Evolutionary conservation across 371 early-diverging fungal genomes (phyloP), one percentile per base, ranked within the genome.

Genomic region (Haplosporangium sp.): DNA sequence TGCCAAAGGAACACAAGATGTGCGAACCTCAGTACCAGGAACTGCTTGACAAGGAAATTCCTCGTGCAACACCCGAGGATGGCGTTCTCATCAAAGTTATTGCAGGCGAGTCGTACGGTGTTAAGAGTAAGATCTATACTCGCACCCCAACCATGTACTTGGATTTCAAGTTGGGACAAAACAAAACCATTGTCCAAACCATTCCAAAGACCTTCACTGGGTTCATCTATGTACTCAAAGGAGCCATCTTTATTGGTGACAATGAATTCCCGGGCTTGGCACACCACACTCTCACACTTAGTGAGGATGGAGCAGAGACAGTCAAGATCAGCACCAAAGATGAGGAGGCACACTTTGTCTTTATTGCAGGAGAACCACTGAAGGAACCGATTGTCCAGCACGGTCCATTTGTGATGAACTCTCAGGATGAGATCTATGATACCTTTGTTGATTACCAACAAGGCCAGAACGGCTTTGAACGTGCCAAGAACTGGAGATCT

Each of bases 111-210:
- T 86, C 88, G 4, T 87, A 88, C 53, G 94, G 92, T 48, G 87
- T 86, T 4, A 68, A 85, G 52, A 88, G 90, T 40, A 83, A 86
- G 8, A 92, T 94, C 38, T 78, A 84, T 61, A 93, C 94, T 2
- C 67, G 72, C 20, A 91, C 90, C 4, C 95, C 94, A 3, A 92
- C 92, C 37, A 87, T 89, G 87, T 93, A 90, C 74, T 84, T 94
- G 61, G 94, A 94, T 72, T 85, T 92, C 53, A 85, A 85, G 66
- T 67, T 95, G 84, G 72, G 77, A 9, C 83, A 85, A 58, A 84
- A 87, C 40, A 88, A 86, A 72, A 85, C 71, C 11, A 81, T 85
- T 47, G 76, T 87, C 52, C 92, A 89, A 68, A 38, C 67, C 0
- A 88, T 94, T 34, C 93, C 93, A n/a, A 83, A 75, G 44, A 79